phyloP scores from a whole-genome alignment of 148 eudicot genomes.

The Limonium bicolor region DNA sequence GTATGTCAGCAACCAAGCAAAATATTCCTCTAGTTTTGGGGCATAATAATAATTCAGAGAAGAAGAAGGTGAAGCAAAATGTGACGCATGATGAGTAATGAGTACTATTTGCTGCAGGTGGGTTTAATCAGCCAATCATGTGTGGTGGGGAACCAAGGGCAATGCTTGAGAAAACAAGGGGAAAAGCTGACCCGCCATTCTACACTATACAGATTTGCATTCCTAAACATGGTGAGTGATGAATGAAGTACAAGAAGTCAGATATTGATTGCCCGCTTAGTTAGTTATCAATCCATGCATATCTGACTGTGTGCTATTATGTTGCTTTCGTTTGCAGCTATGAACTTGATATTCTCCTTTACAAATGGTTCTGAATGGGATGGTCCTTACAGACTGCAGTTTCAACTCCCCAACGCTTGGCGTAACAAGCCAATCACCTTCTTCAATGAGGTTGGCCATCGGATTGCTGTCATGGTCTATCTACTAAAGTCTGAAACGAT shows the following conservation, averaged over 20 bases:
- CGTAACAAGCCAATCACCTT: constrained; percentile 42
- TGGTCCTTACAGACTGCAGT: constrained; percentile 84
- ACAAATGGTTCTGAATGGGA: constrained; percentile 88
- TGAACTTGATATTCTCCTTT: constrained; percentile 77
- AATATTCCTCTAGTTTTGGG: no score
- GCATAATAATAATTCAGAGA: no score
- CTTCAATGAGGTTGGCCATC: constrained; percentile 47
- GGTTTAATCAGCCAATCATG: constrained; percentile 97
- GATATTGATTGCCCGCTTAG: no score
- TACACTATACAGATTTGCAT: constrained; percentile 75
- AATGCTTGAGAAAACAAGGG: constrained; percentile 62
- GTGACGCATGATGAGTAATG: no score
- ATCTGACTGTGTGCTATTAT: not conserved
- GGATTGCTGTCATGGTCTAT: no score
- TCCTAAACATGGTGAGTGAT: constrained; percentile 80
- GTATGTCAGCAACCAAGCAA: no score
- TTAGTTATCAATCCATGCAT: not conserved
- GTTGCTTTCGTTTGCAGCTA: constrained; percentile 26
- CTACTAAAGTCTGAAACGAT: not conserved
- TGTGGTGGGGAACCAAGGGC: constrained; percentile 94
- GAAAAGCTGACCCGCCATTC: constrained; percentile 69
- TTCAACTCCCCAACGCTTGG: constrained; percentile 67
- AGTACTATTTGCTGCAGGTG: constrained; percentile 34
- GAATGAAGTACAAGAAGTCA: no score
- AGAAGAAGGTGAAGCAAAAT: no score